Evolutionary conservation across 371 early-diverging fungal species (phyloP), one percentile per base, ranked within the genome.

Genomic region (Capillidium rhysosporum): DNA sequence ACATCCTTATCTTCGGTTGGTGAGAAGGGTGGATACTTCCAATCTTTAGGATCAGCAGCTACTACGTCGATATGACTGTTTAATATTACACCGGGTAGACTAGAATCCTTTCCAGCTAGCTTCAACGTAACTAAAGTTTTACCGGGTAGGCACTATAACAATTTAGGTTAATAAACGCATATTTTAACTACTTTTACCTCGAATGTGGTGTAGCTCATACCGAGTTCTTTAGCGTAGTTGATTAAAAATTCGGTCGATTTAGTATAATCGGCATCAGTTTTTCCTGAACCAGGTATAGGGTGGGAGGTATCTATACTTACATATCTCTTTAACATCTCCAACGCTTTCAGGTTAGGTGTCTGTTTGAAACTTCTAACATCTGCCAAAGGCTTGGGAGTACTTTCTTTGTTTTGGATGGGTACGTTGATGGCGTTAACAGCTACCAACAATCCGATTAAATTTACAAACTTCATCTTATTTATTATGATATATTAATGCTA

Each of bases 51-150:
- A 75, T 77, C 44, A 54, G 84, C 84, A 10, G 88, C 87, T 24
- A 87, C 88, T 1, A 87, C 88, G 59, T 87, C 87, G 10, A 74
- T 76, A 65, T 87, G 87, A 52, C 77, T 76, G 75, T 83, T 84
- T 56, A 85, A 76, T 29, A 84, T 56, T 41, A 86, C 52, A 38
- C 76, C 56, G 43, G 73, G 69, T 51, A 70, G 56, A 2, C 40
- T 39, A 14, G 80, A 75, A 30, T 74, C 64, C 2, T 56, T 55
- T 12, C 83, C 84, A 16, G 53, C 56, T 68, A 72, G 72, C 21
- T 75, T 82, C 62, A 85, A 59, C 40, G 86, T 65, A 38, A 80
- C 73, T 9, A 81, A 63, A 2, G 83, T 83, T 63, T 84, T 82
- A 34, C 74, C 81, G 7, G 65, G 52, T 1, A 71, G 74, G 51